These are phyloP conservation scores for Alternaria dauci DNA, from an alignment of 2,329 filamentous ascomycete species.

Conservation along the genomic window DNA sequence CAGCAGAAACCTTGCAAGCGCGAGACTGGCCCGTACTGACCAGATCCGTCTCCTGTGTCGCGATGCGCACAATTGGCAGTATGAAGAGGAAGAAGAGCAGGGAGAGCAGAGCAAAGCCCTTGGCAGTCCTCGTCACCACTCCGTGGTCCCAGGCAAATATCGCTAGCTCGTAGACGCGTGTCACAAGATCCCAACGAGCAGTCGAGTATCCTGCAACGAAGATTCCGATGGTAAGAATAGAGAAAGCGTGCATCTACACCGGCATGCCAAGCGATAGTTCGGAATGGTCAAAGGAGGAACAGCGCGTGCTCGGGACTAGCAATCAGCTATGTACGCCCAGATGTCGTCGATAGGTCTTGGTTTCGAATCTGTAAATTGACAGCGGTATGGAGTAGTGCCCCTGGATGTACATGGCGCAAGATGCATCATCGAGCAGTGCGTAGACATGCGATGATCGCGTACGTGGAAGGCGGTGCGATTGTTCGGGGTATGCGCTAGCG, in stretches of 20 bases:
- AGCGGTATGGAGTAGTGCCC: conserved; percentile 17
- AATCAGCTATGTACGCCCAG: not conserved
- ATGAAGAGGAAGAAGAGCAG: conserved; percentile 85
- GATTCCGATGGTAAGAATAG: conserved; percentile 92
- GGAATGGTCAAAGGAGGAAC: not conserved
- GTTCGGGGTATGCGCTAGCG: conserved; percentile 10
- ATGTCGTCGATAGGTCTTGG: not conserved
- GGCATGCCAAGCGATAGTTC: conserved; percentile 33
- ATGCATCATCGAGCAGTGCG: conserved; percentile 12
- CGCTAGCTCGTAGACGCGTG: conserved; percentile 93
- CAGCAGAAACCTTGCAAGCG: not conserved
- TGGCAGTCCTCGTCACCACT: conserved; percentile 86
- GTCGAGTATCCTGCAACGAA: conserved; percentile 99
- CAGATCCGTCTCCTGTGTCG: conserved; percentile 78
- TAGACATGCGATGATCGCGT: conserved; percentile 10
- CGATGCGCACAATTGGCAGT: conserved; percentile 83
- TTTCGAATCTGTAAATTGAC: not conserved
- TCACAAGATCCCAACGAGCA: conserved; percentile 98
- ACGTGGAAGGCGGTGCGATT: conserved; percentile 19
- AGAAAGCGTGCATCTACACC: conserved; percentile 93
- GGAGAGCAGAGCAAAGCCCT: conserved; percentile 84
- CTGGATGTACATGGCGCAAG: conserved; percentile 27
- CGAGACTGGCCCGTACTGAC: conserved; percentile 61
- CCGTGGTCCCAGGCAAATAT: conserved; percentile 99
- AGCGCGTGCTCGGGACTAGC: not conserved